Evolutionary conservation across 2,329 filamentous ascomycete species (phyloP).

Genomic region (Teratosphaeria pseudoeucalypti): DNA sequence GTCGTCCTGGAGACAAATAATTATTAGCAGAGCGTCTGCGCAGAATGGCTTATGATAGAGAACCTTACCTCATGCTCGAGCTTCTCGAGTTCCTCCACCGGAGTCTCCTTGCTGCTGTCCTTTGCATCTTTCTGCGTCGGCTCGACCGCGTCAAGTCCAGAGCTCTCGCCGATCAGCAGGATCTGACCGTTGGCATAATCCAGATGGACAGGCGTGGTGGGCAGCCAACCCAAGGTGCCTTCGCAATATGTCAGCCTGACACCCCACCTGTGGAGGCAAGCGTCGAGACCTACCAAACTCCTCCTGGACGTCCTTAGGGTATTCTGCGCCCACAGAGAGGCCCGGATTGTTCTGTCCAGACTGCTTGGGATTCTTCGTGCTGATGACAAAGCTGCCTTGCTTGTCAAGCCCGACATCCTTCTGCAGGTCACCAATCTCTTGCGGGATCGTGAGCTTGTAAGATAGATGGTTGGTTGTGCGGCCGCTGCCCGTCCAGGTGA

Average conservation of each 20-base stretch:
- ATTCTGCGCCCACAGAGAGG: slow-evolving; percentile 57
- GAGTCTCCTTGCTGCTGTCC: slow-evolving; percentile 47
- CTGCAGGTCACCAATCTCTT: slow-evolving; percentile 46
- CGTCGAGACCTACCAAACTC: slow-evolving; percentile 48
- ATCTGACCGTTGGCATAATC: slow-evolving; percentile 68
- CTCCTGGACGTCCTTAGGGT: slow-evolving; percentile 61
- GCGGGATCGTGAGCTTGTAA: neutral
- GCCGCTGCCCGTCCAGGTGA: slow-evolving; percentile 60
- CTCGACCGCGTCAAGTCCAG: slow-evolving; percentile 41
- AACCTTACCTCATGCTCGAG: slow-evolving; percentile 63
- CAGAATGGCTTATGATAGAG: slow-evolving; percentile 49
- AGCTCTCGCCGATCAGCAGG: slow-evolving; percentile 60
- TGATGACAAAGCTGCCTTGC: slow-evolving; percentile 68
- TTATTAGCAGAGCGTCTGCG: slow-evolving; percentile 22
- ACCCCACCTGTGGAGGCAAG: neutral
- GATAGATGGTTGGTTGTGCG: slow-evolving; percentile 11
- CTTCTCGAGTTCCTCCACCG: slow-evolving; percentile 61
- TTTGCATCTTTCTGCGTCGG: slow-evolving; percentile 48
- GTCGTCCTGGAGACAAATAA: slow-evolving; percentile 1
- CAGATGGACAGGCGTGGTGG: slow-evolving; percentile 55
- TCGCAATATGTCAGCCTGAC: neutral
- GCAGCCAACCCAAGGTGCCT: slow-evolving; percentile 58
- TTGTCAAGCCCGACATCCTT: slow-evolving; percentile 60
- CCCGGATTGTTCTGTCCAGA: slow-evolving; percentile 53
- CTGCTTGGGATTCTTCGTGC: slow-evolving; percentile 67